These are phyloP conservation scores for Globisporangium rhizosaccharum DNA, from an alignment of 352 stramenopile species.

Conservation along the genomic window DNA sequence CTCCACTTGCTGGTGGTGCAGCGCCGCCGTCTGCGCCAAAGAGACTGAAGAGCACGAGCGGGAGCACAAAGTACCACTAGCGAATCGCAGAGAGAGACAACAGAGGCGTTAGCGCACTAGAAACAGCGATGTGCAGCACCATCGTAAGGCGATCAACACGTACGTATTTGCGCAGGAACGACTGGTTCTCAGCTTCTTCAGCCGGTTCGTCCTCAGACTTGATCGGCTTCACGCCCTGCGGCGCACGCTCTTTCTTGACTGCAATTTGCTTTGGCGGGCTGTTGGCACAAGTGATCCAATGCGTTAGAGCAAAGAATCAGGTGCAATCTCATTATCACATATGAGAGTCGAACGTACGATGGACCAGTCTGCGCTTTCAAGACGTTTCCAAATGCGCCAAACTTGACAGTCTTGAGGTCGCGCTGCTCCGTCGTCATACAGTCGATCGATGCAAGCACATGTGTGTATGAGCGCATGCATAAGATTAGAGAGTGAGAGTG, in stretches of 20 bases:
- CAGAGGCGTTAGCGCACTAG: no score
- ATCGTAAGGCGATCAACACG: constrained; percentile 11
- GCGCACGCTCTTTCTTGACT: constrained; percentile 52
- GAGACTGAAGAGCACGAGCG: constrained; percentile 70
- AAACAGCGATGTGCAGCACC: no score
- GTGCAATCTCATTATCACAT: neutral
- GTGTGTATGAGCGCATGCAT: neutral
- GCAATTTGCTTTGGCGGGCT: constrained; percentile 64
- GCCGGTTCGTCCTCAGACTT: constrained; percentile 54
- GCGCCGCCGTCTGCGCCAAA: constrained; percentile 49
- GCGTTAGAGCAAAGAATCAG: neutral
- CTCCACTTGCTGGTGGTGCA: constrained; percentile 28
- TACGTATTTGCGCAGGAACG: constrained; percentile 84
- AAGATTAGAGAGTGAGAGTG: neutral
- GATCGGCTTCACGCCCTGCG: constrained; percentile 68
- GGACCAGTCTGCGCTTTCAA: constrained; percentile 59
- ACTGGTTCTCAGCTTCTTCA: constrained; percentile 58
- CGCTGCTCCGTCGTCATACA: constrained; percentile 16
- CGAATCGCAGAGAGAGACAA: constrained; percentile 4
- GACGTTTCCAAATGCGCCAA: constrained; percentile 47
- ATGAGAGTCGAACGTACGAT: constrained; percentile 29
- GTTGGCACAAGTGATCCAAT: neutral
- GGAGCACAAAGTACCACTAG: constrained; percentile 84
- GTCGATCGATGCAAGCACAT: no score
- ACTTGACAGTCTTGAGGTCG: constrained; percentile 53